phyloP scores from a whole-genome alignment of 1,284 basidiomycete species.

The Clitocybe nebularis region DNA sequence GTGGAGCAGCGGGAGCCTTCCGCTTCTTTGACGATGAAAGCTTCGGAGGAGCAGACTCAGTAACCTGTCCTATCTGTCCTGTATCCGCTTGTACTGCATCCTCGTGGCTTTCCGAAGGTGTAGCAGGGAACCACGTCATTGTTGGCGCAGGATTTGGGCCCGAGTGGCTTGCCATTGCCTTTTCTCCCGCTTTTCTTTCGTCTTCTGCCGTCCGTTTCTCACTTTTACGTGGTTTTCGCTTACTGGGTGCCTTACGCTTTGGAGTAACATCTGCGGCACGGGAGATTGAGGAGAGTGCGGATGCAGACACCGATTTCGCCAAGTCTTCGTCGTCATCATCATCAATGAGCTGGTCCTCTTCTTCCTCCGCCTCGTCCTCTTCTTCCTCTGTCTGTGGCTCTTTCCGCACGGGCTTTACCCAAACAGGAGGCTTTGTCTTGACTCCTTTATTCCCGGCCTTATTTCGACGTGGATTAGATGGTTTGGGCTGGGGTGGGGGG shows the following conservation, averaged over 20 bases:
- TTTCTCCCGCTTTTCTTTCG: slow-evolving; percentile 36
- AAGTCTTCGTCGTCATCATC: slow-evolving; percentile 55
- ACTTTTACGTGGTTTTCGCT: slow-evolving; percentile 47
- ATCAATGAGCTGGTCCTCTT: slow-evolving; percentile 75
- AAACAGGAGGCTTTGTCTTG: slow-evolving; percentile 14
- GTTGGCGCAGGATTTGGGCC: slow-evolving; percentile 33
- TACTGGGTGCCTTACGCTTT: slow-evolving; percentile 44
- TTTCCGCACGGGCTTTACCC: slow-evolving; percentile 21
- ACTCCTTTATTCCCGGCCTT: slow-evolving; percentile 14
- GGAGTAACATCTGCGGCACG: slow-evolving; percentile 30
- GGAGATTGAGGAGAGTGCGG: slow-evolving; percentile 24
- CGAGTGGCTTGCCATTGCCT: slow-evolving; percentile 25
- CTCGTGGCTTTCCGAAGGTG: slow-evolving; percentile 30
- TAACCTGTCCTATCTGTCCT: slow-evolving; percentile 4
- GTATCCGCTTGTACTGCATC: slow-evolving; percentile 18
- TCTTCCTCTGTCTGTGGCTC: slow-evolving; percentile 34
- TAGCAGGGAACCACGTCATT: slow-evolving; percentile 35
- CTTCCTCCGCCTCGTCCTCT: slow-evolving; percentile 59
- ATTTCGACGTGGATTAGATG: slow-evolving; percentile 47
- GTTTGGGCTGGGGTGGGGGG: slow-evolving; percentile 49
- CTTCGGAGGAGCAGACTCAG: slow-evolving; percentile 17
- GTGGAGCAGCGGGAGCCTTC: not conserved
- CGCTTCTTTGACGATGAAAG: slow-evolving; percentile 12
- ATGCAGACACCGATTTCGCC: slow-evolving; percentile 29
- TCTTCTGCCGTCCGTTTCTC: slow-evolving; percentile 35